Base-by-base conservation (phyloP, 1,284 basidiomycete genomes). In the Anthracocystis setariae region DNA sequence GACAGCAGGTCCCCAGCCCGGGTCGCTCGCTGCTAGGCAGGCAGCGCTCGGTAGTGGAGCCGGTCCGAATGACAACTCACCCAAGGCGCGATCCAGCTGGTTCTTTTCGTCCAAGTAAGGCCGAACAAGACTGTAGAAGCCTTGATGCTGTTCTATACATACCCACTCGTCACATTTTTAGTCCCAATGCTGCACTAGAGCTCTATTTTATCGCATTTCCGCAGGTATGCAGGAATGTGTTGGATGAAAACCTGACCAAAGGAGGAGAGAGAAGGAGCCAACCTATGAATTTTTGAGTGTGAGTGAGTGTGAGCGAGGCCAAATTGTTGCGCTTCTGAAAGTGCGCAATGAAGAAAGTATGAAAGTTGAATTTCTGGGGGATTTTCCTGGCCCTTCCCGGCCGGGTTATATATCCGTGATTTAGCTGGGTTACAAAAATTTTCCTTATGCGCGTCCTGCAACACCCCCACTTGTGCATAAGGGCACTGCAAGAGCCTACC, bases 81-180 rank as follows among this genome's bases (percentile, higher is more conserved):
- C 73, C 32, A 77, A 77, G 54, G 72, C 68, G 12, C 53, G 75
- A 29, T 70, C 68, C 52, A 69, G 64, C 42, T 77, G 75, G 75
- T 77, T 77, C 75, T 77, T 77, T 44, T 77, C 75, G 38, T 75
- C 75, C 58, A 73, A 73, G 64, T 73, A 17, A 50, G 56, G 27
- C 23, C 40, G 7, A 20, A 17, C n/a, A 17, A 17, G 13, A 37
- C n/a, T 12, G 58, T 21, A 49, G 45, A 47, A 37, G 18, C 37
- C 46, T 27, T 24, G 27, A 35, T 25, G 29, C 24, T 38, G 5
- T 25, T 45, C 15, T 42, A 23, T 42, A 48, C 62, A 55, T 45
- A 55, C 52, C 52, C 64, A 23, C n/a, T 51, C 38, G 43, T 43
- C 48, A 47, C 24, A 29, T 38, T 43, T 24, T 40, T 52, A 35